Conservation (phyloP, 352 stramenopile genomes). For the Pythium pectinolyticum region DNA sequence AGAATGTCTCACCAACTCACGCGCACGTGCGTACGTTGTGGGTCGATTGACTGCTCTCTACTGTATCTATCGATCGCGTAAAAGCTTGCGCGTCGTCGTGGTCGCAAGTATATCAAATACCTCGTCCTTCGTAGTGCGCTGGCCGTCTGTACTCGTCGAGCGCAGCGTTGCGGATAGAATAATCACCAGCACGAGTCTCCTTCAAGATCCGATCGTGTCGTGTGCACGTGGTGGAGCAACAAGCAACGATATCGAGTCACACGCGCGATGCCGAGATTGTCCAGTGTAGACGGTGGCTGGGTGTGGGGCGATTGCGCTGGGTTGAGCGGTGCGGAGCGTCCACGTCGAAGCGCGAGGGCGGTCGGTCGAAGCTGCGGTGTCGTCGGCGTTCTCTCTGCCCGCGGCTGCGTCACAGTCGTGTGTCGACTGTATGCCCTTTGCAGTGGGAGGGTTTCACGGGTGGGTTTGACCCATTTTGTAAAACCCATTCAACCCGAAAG, state of each 20-base stretch:
- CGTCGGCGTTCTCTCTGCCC: constrained; percentile 3
- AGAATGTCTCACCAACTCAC: not conserved
- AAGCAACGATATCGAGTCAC: no score
- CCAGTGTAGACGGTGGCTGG: not conserved
- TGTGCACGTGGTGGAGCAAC: no score
- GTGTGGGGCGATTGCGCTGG: constrained; percentile 4
- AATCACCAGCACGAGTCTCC: no score
- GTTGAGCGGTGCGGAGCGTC: not conserved
- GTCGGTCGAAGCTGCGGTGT: constrained; percentile 4
- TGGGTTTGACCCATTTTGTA: not conserved
- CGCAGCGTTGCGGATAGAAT: no score
- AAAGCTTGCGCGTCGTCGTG: not conserved
- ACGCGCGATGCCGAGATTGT: not conserved
- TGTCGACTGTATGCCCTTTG: constrained; percentile 8
- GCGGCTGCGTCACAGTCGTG: constrained; percentile 5
- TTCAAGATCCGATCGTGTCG: no score
- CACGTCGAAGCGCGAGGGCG: constrained; percentile 3
- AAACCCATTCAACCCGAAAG: not conserved
- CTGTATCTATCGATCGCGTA: not conserved
- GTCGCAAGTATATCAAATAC: not conserved
- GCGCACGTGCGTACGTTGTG: no score
- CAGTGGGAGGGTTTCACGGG: not conserved
- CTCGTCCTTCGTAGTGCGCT: not conserved
- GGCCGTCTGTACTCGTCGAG: no score
- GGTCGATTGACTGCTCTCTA: no score